Evolutionary conservation across 257 asterid genomes (phyloP).

Genomic region (Salvia splendens): DNA sequence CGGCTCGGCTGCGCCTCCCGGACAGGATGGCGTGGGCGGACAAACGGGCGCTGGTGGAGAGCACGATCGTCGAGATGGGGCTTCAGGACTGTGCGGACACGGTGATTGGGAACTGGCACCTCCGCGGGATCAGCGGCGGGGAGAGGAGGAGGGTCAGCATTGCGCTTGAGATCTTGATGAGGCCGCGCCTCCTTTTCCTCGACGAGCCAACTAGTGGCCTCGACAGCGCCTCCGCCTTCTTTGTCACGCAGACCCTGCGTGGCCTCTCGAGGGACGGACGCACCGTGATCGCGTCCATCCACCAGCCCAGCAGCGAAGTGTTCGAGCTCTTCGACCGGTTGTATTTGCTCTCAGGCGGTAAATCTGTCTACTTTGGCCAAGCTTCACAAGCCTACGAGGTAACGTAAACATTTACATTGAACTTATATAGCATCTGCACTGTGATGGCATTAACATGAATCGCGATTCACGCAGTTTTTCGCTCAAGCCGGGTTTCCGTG

Average conservation of each 20-base stretch:
- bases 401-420: too few relatives aligned
- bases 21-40: constrained; percentile 81
- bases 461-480: constrained; percentile 59
- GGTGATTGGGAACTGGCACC: constrained; percentile 93
- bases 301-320: constrained; percentile 98
- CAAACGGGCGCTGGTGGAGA: constrained; percentile 73
- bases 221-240: constrained; percentile 98
- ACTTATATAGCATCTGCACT: too few relatives aligned
- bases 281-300: constrained; percentile 93
- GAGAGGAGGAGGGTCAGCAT: constrained; percentile 94
- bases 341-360: constrained; percentile 88
- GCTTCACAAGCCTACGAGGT: constrained; percentile 89
- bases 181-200: constrained; percentile 91
- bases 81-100: constrained; percentile 98
- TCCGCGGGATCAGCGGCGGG: constrained; percentile 95
- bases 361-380: constrained; percentile 88
- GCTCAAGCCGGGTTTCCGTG: constrained; percentile 98
- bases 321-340: constrained; percentile 88
- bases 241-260: constrained; percentile 87
- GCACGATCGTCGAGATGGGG: constrained; percentile 96
- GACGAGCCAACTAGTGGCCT: constrained; percentile 99
- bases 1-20: constrained; percentile 83
- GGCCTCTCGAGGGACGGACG: constrained; percentile 88
- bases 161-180: constrained; percentile 85
- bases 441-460: too few relatives aligned